Conservation (phyloP, 2,329 filamentous ascomycete genomes). For the Sordariomycetes sp. region DNA sequence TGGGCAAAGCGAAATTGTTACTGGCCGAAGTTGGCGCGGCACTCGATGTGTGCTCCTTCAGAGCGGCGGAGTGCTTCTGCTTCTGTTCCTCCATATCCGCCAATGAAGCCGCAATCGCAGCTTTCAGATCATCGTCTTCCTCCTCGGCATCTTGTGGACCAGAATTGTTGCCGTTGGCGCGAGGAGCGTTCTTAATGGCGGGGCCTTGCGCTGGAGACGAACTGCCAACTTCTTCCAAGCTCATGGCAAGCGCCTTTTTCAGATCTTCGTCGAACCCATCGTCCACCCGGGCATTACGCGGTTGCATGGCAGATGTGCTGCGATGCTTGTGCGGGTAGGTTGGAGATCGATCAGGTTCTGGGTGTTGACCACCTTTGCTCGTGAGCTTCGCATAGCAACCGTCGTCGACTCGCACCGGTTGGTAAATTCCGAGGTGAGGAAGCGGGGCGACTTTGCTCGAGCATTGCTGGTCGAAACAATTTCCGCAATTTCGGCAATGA, state of each 20-base stretch:
- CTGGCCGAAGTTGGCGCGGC: constrained; percentile 22
- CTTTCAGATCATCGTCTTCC: constrained; percentile 86
- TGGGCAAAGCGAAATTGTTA: constrained; percentile 52
- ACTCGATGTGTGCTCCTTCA: constrained; percentile 68
- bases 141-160: constrained; percentile 55
- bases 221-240: constrained; percentile 89
- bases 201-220: constrained; percentile 69
- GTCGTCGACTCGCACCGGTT: constrained; percentile 89
- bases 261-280: constrained; percentile 92
- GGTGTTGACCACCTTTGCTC: constrained; percentile 53
- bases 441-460: constrained; percentile 82
- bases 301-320: constrained; percentile 68
- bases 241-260: constrained; percentile 92
- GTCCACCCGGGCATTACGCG: constrained; percentile 78
- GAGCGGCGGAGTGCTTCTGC: constrained; percentile 71
- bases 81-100: constrained; percentile 99
- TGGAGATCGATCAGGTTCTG: constrained; percentile 35
- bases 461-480: constrained; percentile 93
- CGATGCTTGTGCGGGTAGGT: constrained; percentile 54
- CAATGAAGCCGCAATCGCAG: constrained; percentile 88
- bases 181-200: constrained; percentile 61
- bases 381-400: constrained; percentile 88
- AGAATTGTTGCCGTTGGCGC: constrained; percentile 23
- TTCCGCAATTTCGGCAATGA: constrained; percentile 95
- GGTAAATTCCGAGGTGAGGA: constrained; percentile 85